phyloP scores from a whole-genome alignment of 2,329 filamentous ascomycete genomes.

The Verticillium zaregamsianum region DNA sequence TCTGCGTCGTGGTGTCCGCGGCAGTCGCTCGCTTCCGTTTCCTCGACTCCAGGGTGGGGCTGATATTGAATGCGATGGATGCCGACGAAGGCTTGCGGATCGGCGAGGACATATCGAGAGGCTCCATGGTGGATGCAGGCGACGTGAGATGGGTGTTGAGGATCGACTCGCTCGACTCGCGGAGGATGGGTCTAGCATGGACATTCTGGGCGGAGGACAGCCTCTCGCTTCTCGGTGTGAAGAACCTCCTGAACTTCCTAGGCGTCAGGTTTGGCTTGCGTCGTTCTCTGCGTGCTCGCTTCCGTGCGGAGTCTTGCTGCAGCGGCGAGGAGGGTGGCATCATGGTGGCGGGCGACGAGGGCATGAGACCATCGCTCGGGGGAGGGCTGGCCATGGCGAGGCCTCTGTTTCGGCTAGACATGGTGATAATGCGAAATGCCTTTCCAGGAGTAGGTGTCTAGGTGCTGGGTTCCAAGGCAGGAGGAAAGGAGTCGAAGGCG shows the following conservation, averaged over 20 bases:
- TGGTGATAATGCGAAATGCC: neutral
- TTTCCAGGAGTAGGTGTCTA: neutral
- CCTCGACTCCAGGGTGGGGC: neutral
- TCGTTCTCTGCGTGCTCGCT: conserved; percentile 34
- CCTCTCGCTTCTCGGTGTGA: conserved; percentile 41
- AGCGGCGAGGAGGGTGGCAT: conserved; percentile 13
- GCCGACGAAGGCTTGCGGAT: neutral
- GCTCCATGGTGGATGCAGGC: conserved; percentile 3
- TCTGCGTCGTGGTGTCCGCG: too few species aligned
- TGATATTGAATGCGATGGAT: neutral
- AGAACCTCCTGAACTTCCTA: conserved; percentile 49
- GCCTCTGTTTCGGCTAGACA: conserved; percentile 1
- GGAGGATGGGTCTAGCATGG: conserved; percentile 31
- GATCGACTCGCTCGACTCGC: conserved; percentile 33
- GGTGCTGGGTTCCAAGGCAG: neutral
- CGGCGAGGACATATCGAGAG: conserved; percentile 6
- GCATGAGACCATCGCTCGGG: conserved; percentile 13
- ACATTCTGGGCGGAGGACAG: conserved; percentile 19
- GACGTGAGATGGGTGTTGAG: conserved; percentile 24
- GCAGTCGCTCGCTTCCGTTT: neutral
- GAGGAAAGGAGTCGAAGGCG: neutral
- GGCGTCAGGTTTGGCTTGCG: conserved; percentile 50
- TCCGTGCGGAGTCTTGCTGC: conserved; percentile 16
- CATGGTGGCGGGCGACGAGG: conserved; percentile 9
- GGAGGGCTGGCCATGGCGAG: conserved; percentile 14